A percentile compares a stretch with the other conserved stretches of the same genome.
phyloP scores from a whole-genome alignment of 306 rosid genomes.

The Vigna mungo region DNA sequence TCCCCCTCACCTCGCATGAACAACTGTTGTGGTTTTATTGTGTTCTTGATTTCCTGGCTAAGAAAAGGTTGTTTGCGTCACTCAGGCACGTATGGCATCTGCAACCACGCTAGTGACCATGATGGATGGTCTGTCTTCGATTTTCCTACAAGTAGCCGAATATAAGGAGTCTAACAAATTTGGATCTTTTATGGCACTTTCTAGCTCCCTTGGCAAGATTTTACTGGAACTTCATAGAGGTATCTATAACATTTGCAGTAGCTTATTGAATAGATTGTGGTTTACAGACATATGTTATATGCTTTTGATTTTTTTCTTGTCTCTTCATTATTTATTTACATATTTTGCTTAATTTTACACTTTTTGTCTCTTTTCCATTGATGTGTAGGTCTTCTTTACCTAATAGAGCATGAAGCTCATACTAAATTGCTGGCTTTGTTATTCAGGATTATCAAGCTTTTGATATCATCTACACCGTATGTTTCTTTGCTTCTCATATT shows the following conservation, averaged over 20 bases:
- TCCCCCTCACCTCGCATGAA: background rate
- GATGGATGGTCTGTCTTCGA: constrained; percentile 85
- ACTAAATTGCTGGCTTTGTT: constrained; percentile 77
- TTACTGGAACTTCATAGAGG: constrained; percentile 92
- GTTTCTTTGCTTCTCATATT: constrained; percentile 37
- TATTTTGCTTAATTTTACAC: background rate
- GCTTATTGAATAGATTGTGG: constrained; percentile 24
- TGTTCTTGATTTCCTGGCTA: constrained; percentile 18
- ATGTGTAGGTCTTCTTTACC: constrained; percentile 76
- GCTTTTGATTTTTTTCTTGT: background rate
- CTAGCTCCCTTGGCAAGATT: constrained; percentile 89
- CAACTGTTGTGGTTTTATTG: background rate
- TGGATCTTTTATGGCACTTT: constrained; percentile 93
- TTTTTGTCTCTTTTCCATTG: constrained; percentile 31
- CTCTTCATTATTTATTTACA: constrained; percentile 16
- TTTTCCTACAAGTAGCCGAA: constrained; percentile 90
- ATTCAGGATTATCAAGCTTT: constrained; percentile 85
- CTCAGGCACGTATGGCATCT: constrained; percentile 77
- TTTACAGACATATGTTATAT: background rate
- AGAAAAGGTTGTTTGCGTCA: constrained; percentile 48
- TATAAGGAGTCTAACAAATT: constrained; percentile 77
- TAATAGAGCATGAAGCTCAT: constrained; percentile 71
- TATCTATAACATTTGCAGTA: constrained; percentile 42
- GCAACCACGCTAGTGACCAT: constrained; percentile 75
- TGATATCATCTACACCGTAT: constrained; percentile 90